Evolutionary conservation across 2,329 filamentous ascomycete species (phyloP), one percentile per base, ranked within the genome.

Genomic region (Sporothrix protearum): DNA sequence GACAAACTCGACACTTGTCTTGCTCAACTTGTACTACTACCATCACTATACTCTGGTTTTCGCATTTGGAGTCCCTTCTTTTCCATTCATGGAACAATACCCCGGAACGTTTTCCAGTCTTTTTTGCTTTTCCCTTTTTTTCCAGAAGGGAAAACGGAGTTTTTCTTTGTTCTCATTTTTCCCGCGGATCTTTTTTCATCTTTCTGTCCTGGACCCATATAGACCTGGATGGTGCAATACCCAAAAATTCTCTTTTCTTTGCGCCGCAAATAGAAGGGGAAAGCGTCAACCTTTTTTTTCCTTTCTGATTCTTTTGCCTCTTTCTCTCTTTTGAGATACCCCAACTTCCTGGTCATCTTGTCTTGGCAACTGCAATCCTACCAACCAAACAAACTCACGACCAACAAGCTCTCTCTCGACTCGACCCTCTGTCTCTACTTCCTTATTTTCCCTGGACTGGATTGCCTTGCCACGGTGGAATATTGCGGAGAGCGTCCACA

Each of bases 201-300:
- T 51, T 49, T 42, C 33, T 57, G 30, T 61, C 30, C 39, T 68
- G 30, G 68, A 64, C 53, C 71, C 22, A 12, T 68, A 66, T 73
- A 74, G 71, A 73, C 69, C 66, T 72, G 71, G 71, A 70, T 69
- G 71, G 72, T 72, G 72, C 69, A 72, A 70, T 28, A 69, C 71
- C 71, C 55, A 70, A 4, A 57, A 51, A 66, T 53, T 72, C 55
- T 66, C 33, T 68, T 63, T 14, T 70, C 64, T 68, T 71, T 55
- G 47, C 61, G 16, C 47, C n/a, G 42, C 69, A 30, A 57, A 19
- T 47, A 47, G 42, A 47, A 47, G 14, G 42, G 28, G 53, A 28
- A 30, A 57, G 47, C 66, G 55, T 22, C 63, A 63, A 47, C 36
- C 66, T 36, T 33, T 68, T 36, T 33, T 49, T 71, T 30, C 55